Conservation (phyloP, 345 rosid genomes). For the Cochlearia excelsa region DNA sequence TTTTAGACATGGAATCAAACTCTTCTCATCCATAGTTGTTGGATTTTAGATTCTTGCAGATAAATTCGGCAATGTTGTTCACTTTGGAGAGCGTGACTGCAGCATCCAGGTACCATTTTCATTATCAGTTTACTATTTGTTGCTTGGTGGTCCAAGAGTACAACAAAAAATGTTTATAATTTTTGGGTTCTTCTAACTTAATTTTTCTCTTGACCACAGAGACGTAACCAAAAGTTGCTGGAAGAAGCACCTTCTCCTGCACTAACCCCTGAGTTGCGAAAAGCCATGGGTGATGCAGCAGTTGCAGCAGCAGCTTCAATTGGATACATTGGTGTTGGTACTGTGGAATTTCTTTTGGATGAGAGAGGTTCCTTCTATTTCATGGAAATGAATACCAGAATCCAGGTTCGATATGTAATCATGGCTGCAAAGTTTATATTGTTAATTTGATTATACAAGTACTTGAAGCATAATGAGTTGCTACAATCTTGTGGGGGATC, state of each 20-base stretch:
- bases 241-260: slow-evolving; percentile 99
- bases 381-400: slow-evolving; percentile 99
- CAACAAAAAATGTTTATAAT: neutral
- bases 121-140: neutral
- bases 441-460: neutral
- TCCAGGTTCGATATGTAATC: slow-evolving; percentile 57
- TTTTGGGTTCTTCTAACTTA: slow-evolving; percentile 9
- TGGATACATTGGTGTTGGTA: slow-evolving; percentile 96
- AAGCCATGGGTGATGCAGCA: slow-evolving; percentile 99
- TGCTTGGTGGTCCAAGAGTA: neutral
- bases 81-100: slow-evolving; percentile 99
- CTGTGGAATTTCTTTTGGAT: slow-evolving; percentile 94
- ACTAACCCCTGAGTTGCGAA: slow-evolving; percentile 83
- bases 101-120: slow-evolving; percentile 78
- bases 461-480: slow-evolving; percentile 2
- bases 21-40: slow-evolving; percentile 20
- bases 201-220: slow-evolving; percentile 43
- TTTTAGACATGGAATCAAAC: slow-evolving; percentile 1
- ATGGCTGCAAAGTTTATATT: slow-evolving; percentile 4
- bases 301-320: slow-evolving; percentile 99
- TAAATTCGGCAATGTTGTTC: slow-evolving; percentile 94
- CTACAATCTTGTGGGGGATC: slow-evolving; percentile 13
- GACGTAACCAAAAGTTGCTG: slow-evolving; percentile 90
- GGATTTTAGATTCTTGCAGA: slow-evolving; percentile 87
- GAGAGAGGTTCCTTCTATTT: slow-evolving; percentile 97